Base-by-base conservation (phyloP, 345 rosid genomes). In the Lagerstroemia speciosa region DNA sequence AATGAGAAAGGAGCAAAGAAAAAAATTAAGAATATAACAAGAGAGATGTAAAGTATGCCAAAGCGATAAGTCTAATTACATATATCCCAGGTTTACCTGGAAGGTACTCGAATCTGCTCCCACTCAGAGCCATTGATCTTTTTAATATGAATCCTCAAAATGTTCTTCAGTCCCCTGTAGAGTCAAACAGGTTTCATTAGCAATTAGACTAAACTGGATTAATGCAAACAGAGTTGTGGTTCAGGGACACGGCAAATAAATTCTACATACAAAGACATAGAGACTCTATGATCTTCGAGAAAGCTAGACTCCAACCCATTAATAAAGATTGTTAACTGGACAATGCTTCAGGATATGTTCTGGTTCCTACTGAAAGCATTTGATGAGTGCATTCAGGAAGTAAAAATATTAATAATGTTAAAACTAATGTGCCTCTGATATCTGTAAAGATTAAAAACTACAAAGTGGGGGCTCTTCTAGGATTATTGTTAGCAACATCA, bases 141-240 rank as follows among this genome's bases (percentile, higher is more conserved):
- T 78, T 81, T 95, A 48, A 95, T 75, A 65, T 89, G 86, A 78
- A 95, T 75, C 82, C 81, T 90, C 66, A 95, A 70, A 58, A 95
- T 86, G 84, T 92, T 92, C 78, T 87, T 88, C 61, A 95, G 92
- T 66, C 94, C 99, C 86, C 99, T 95, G 68, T 69, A 80, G 32
- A 41, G 46, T 10, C 2, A 58, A 5, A 5, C 3, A 8, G 29
- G 29, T 27, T 11, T 58, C 33, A 27, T 58, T 27, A 26, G 34
- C 33, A 4, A 58, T 58, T 30, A 58, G 63, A 30, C 14, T 58
- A 33, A 58, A 30, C 5, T 14, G 63, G 63, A 41, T 27, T 9
- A 57, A 26, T 26, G 19, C 62, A 57, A 57, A 57, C 62, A 57
- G 32, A 29, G 17, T 57, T 29, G 32, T 27, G 33, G 15, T 58